These are phyloP conservation scores for Cytospora paraplurivora DNA, from an alignment of 2,329 filamentous ascomycete genomes.

Conservation along the genomic window DNA sequence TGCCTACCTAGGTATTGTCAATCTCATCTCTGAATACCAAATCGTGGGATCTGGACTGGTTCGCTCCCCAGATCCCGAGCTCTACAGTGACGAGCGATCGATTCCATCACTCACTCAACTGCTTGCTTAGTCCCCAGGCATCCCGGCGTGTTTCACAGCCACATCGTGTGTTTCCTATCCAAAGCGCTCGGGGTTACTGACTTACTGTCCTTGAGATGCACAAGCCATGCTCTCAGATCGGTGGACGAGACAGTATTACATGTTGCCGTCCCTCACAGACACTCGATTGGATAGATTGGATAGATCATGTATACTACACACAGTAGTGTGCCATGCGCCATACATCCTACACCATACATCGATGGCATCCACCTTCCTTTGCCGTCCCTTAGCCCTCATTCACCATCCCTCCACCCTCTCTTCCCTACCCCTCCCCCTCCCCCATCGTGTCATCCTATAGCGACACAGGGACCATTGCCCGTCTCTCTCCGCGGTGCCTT, in stretches of 20 bases:
- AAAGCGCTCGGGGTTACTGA: neutral
- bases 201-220: neutral
- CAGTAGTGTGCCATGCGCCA: neutral
- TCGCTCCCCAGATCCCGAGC: no score
- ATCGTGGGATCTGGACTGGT: no score
- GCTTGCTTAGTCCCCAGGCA: no score
- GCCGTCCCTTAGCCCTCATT: no score
- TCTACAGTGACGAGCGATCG: no score
- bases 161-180: neutral
- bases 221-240: neutral
- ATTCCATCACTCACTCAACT: neutral
- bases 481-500: constrained; percentile 14
- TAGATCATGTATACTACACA: neutral
- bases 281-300: neutral
- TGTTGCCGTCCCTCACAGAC: neutral
- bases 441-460: constrained; percentile 10
- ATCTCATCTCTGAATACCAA: no score
- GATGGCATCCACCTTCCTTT: neutral
- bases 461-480: constrained; percentile 4
- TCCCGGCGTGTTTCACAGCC: neutral
- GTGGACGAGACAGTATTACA: neutral
- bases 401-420: no score
- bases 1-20: no score
- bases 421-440: neutral
- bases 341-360: neutral